phyloP scores from a whole-genome alignment of 805 yeast species.

The Kluyveromyces aestuarii region DNA sequence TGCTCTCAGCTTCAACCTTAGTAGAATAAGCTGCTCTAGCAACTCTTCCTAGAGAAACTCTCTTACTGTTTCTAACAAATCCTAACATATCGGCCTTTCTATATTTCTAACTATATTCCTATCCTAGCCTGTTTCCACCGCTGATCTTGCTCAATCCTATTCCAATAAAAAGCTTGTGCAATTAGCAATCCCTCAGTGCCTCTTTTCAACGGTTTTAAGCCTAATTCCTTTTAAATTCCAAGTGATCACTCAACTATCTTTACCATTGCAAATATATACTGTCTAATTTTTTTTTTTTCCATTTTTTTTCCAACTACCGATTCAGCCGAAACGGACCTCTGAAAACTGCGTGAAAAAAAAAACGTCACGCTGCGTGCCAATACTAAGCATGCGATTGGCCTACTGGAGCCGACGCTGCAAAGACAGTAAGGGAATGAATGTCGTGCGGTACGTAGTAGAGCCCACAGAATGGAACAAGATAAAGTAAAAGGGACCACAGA shows the following conservation, averaged over 20 bases:
- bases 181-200: neutral
- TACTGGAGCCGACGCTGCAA: neutral
- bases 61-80: neutral
- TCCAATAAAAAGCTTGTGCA: neutral
- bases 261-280: neutral
- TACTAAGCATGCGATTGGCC: neutral
- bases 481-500: too few species aligned
- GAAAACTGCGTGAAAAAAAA: neutral
- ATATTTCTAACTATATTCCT: neutral
- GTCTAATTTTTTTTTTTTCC: neutral
- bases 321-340: neutral
- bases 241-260: neutral
- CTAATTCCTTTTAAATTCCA: neutral
- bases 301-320: neutral
- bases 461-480: too few species aligned
- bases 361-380: neutral
- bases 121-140: neutral
- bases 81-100: neutral
- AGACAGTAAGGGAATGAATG: too few species aligned
- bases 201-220: neutral
- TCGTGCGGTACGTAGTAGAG: too few species aligned
- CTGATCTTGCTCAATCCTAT: neutral
- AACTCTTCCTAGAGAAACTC: neutral
- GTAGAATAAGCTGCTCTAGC: neutral
- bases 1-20: neutral